Evolutionary conservation across 73 alveolate species (phyloP), one percentile per base, ranked within the genome.

Genomic region (Vitrella brassicaformis): DNA sequence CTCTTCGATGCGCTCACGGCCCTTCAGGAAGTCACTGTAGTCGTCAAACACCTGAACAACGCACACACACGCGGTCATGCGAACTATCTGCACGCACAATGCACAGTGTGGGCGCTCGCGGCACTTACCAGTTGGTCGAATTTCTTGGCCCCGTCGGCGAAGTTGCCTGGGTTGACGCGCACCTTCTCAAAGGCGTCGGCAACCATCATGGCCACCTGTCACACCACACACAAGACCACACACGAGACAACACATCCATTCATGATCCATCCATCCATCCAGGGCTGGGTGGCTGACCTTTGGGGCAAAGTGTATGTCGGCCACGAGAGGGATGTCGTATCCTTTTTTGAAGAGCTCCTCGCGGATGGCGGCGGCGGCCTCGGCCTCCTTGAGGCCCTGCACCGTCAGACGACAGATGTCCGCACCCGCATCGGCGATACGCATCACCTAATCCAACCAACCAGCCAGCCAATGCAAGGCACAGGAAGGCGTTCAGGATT

Each of bases 131-230:
- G 56, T 39, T 39, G 22, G 22, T 39, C 56, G 14, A 39, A 39
- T 39, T 39, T 47, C 68, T 0, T 31, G 31, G 0, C 29, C 29
- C 84, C 84, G 10, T 78, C 84, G 0, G 84, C 31, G 31, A 78
- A 78, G 31, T 78, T 78, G 73, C 84, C 84, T 22, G 84, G 84
- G 30, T 78, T 78, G 47, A 78, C 84, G 14, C 84, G 84, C 8
- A 78, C 84, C 84, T 75, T 10, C 47, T 0, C 73, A 26, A 22
- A 30, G 0, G 47, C 32, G 27, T 1, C 14, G 27, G 27, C 27
- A 45, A 67, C n/a, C 39, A 0, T 7, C 10, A 67, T 8, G 14
- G 39, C 46, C 19, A 28, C 71, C 28, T 67, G 0, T 25, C n/a
- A n/a, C n/a, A n/a, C n/a, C n/a, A n/a, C n/a, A n/a, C n/a, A n/a